Conservation (phyloP, 371 early-diverging fungal species). For the Lichtheimia ramosa region DNA sequence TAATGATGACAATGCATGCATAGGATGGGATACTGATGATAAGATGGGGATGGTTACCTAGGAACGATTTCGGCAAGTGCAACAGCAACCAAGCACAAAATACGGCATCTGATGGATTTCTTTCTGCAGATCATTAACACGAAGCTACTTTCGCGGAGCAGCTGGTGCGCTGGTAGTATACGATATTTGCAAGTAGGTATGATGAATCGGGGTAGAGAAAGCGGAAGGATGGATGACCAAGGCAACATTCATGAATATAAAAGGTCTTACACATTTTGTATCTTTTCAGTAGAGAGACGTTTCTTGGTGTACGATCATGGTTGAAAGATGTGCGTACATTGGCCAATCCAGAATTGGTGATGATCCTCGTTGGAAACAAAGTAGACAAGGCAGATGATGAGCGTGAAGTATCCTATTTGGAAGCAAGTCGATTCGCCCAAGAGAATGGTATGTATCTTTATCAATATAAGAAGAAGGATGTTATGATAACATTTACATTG, state of each 20-base stretch:
- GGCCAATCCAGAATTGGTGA: constrained; percentile 66
- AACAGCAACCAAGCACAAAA: background rate
- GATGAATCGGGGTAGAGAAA: background rate
- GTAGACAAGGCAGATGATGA: constrained; percentile 54
- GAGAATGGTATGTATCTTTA: constrained; percentile 48
- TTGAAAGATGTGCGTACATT: constrained; percentile 64
- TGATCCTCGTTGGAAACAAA: constrained; percentile 77
- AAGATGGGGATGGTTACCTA: constrained; percentile 15
- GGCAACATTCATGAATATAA: background rate
- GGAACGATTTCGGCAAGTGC: constrained; percentile 74
- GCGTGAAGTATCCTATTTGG: constrained; percentile 63
- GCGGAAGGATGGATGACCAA: constrained; percentile 3
- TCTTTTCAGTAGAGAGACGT: constrained; percentile 53
- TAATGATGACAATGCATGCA: constrained; percentile 4
- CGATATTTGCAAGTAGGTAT: constrained; percentile 65
- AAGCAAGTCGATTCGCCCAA: constrained; percentile 72
- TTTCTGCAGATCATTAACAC: constrained; percentile 66
- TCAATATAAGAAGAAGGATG: background rate
- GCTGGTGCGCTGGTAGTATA: constrained; percentile 71
- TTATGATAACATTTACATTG: background rate
- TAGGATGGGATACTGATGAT: background rate
- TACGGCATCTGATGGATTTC: too few species aligned
- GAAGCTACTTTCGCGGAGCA: constrained; percentile 70
- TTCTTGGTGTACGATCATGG: constrained; percentile 59
- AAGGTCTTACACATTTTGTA: background rate